These are phyloP conservation scores for Neocatenulostroma microsporum DNA, from an alignment of 2,329 filamentous ascomycete genomes.

Conservation along the genomic window DNA sequence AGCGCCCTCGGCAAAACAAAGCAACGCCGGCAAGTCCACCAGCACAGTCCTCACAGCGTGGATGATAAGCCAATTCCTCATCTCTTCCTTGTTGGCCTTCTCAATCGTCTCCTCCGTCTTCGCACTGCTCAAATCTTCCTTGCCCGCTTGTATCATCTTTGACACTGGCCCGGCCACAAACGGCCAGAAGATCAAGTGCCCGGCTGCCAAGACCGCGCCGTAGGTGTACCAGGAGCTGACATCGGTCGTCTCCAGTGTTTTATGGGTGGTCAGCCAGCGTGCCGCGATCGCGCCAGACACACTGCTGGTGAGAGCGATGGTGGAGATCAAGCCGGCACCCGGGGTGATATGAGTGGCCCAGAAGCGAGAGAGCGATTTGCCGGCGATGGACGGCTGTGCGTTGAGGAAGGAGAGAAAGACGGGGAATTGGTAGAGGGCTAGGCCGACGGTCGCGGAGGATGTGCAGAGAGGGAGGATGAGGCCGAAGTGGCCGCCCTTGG, in stretches of 20 bases:
- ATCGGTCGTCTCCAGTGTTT: conserved; percentile 21
- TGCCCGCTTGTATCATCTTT: conserved; percentile 15
- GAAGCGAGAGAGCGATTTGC: conserved; percentile 21
- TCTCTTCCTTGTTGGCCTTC: conserved; percentile 16
- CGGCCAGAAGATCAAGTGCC: conserved; percentile 20
- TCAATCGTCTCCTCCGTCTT: conserved; percentile 15
- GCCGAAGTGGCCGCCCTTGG: conserved; percentile 20
- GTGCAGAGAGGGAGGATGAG: conserved; percentile 25
- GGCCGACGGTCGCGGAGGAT: conserved; percentile 24
- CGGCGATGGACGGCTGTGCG: conserved; percentile 14
- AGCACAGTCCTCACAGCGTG: conserved; percentile 22
- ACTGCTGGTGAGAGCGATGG: conserved; percentile 14
- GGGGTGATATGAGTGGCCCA: conserved; percentile 20
- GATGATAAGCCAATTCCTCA: conserved; percentile 21
- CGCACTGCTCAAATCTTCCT: conserved; percentile 4
- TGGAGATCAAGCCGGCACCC: conserved; percentile 16
- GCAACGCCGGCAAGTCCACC: conserved; percentile 22
- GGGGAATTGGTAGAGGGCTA: conserved; percentile 24
- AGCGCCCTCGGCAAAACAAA: conserved; percentile 25
- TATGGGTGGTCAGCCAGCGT: conserved; percentile 20
- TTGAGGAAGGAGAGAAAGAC: conserved; percentile 21
- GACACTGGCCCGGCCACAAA: conserved; percentile 17
- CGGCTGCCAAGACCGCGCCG: conserved; percentile 19
- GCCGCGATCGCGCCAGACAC: conserved; percentile 16
- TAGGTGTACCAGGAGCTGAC: conserved; percentile 24